Base-by-base conservation (phyloP, 2,329 filamentous ascomycete genomes). In the Parastagonospora avenae region DNA sequence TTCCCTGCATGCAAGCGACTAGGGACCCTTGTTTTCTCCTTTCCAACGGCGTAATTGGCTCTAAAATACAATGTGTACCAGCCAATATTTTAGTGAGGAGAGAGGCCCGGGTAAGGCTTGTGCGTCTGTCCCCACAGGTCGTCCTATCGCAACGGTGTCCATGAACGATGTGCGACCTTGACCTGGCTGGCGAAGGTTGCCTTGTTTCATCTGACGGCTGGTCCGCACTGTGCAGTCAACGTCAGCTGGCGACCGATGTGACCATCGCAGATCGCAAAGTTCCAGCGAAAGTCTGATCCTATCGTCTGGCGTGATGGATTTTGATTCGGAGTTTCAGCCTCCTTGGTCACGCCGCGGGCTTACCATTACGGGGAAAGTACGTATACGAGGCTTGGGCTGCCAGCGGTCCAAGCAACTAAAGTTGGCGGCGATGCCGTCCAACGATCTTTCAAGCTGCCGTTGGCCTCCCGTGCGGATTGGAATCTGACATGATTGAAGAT, bases 241-340 rank as follows among this genome's bases (percentile, higher is more conserved):
- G 42, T 41, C 45, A 48, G 49, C 44, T 50, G 36, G 45, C 37
- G 33, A 27, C 46, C 42, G 37, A 49, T 50, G 57, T 57, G 57
- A 58, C 30, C 16, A 10, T 40, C 37, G 52, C 43, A 44, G 27
- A 42, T 42, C 39, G 44, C 42, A 16, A 49, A 30, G 36, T n/a
- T 24, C 45, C 31, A 35, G 42, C 45, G 42, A 41, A 39, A 41
- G 42, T 19, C 47, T 48, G 42, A 47, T 27, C 57, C 55, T 55
- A 57, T 55, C 51, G 46, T 48, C 60, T 53, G 42, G 51, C 24
- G 42, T 53, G 46, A 53, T 52, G 56, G 55, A 46, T 41, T 54
- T 56, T 56, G 49, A 57, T 48, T 54, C 51, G 48, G 43, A 51
- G 67, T 71, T 68, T 70, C 67, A 69, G 62, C 57, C 60, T 64